Conservation (phyloP, 495 filamentous ascomycete species). For the Jackrogersella multiformis region DNA sequence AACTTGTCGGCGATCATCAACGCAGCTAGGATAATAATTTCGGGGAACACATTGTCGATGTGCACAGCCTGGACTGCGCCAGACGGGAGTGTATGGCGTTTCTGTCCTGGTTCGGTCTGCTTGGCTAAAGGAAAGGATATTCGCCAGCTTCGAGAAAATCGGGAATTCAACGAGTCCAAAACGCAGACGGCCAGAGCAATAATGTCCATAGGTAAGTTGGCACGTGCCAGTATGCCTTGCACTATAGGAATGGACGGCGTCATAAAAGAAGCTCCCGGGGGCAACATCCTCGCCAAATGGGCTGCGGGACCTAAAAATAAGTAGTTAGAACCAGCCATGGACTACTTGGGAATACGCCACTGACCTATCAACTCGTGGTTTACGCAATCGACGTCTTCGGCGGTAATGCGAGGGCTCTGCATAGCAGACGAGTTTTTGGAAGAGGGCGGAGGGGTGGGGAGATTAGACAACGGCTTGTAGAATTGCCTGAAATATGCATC, state of each 20-base stretch:
- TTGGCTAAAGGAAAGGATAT: constrained; percentile 55
- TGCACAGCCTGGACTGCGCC: constrained; percentile 53
- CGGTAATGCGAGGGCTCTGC: constrained; percentile 51
- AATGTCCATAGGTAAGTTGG: constrained; percentile 59
- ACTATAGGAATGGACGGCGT: constrained; percentile 59
- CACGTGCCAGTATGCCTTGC: constrained; percentile 61
- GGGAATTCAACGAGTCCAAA: constrained; percentile 63
- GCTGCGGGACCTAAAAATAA: constrained; percentile 59
- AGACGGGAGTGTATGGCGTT: constrained; percentile 58
- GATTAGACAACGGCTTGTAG: constrained; percentile 67
- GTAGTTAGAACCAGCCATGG: constrained; percentile 18
- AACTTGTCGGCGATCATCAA: constrained; percentile 64
- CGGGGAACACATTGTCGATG: constrained; percentile 63
- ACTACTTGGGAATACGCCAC: constrained; percentile 25
- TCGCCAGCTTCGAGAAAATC: constrained; percentile 64
- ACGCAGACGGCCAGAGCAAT: constrained; percentile 65
- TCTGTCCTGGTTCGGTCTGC: constrained; percentile 36
- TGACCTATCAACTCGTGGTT: constrained; percentile 58
- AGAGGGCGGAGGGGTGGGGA: constrained; percentile 67
- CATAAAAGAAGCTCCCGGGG: constrained; percentile 60
- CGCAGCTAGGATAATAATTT: constrained; percentile 60
- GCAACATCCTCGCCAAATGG: constrained; percentile 64
- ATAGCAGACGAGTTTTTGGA: constrained; percentile 52
- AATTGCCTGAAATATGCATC: constrained; percentile 64
- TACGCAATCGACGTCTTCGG: constrained; percentile 55